phyloP scores from a whole-genome alignment of 805 yeast species.

The Sugiyamaella lignohabitans region DNA sequence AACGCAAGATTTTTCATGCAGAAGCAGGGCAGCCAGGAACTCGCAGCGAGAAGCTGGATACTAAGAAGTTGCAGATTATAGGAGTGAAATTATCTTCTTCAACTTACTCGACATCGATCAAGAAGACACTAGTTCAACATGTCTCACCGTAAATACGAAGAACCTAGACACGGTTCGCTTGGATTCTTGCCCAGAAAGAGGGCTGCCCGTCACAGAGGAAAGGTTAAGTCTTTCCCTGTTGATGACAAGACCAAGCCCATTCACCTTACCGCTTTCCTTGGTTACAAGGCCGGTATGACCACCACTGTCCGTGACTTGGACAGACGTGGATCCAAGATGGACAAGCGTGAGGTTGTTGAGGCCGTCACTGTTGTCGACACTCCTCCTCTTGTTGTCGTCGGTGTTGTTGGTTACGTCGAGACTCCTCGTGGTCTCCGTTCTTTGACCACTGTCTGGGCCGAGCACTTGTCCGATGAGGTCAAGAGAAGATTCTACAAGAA shows the following conservation, averaged over 20 bases:
- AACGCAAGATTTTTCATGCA: no score
- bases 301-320: constrained; percentile 99
- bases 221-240: constrained; percentile 98
- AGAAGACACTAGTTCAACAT: constrained; percentile 33
- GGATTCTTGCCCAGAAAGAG: constrained; percentile 99
- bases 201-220: constrained; percentile 97
- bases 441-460: constrained; percentile 99
- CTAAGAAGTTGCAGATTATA: no score
- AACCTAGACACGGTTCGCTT: constrained; percentile 99
- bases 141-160: constrained; percentile 99
- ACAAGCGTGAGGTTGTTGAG: constrained; percentile 99
- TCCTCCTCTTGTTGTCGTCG: constrained; percentile 97
- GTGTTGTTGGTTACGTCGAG: constrained; percentile 99
- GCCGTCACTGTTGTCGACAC: constrained; percentile 99
- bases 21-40: no score
- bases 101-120: not conserved
- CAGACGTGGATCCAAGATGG: constrained; percentile 99
- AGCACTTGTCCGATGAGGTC: constrained; percentile 98
- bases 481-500: constrained; percentile 99
- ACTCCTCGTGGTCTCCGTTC: constrained; percentile 99
- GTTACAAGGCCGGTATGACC: constrained; percentile 99
- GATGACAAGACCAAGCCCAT: constrained; percentile 97
- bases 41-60: no score
- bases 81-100: no score
- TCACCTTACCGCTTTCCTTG: constrained; percentile 98